A percentile compares a stretch with the other conserved stretches of the same genome.
Evolutionary conservation across 2,329 filamentous ascomycete genomes (phyloP).

Genomic region (Pyricularia sp.): DNA sequence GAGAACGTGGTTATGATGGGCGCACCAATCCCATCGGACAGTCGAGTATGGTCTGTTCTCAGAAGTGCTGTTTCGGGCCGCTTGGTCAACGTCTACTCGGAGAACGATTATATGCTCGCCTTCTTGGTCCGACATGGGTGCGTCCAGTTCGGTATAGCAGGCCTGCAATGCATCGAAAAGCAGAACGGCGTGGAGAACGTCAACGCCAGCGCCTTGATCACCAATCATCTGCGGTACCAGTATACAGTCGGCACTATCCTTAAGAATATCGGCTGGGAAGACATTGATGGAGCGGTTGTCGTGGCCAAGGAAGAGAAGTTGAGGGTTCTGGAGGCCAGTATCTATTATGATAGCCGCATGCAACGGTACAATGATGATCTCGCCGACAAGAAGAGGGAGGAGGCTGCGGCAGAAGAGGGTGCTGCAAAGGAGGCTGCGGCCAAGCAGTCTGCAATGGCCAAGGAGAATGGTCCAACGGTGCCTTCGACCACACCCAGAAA

Average conservation of each 20-base stretch:
- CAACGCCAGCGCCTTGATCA: conserved; percentile 51
- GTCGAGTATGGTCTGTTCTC: conserved; percentile 61
- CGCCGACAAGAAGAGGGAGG: background rate
- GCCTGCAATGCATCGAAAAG: conserved; percentile 60
- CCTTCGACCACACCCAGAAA: background rate
- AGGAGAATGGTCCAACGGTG: background rate
- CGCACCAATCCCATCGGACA: conserved; percentile 60
- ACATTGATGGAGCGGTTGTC: conserved; percentile 35
- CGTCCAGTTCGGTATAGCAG: conserved; percentile 72
- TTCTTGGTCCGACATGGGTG: conserved; percentile 78
- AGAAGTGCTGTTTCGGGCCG: conserved; percentile 69
- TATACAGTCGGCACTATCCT: conserved; percentile 54
- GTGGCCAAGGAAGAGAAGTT: conserved; percentile 18
- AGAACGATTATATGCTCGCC: conserved; percentile 75
- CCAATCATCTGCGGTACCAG: conserved; percentile 58
- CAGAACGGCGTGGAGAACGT: conserved; percentile 56
- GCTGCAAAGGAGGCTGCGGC: background rate
- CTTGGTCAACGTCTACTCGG: conserved; percentile 81
- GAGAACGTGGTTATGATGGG: conserved; percentile 82
- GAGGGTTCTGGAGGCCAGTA: conserved; percentile 14
- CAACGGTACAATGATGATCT: background rate
- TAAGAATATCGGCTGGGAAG: conserved; percentile 54
- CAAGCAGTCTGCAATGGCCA: background rate
- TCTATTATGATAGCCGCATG: conserved; percentile 11
- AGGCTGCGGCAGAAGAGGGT: background rate